Evolutionary conservation across 2,329 filamentous ascomycete genomes (phyloP), one percentile per base, ranked within the genome.

Genomic region (Thermoascus crustaceus): DNA sequence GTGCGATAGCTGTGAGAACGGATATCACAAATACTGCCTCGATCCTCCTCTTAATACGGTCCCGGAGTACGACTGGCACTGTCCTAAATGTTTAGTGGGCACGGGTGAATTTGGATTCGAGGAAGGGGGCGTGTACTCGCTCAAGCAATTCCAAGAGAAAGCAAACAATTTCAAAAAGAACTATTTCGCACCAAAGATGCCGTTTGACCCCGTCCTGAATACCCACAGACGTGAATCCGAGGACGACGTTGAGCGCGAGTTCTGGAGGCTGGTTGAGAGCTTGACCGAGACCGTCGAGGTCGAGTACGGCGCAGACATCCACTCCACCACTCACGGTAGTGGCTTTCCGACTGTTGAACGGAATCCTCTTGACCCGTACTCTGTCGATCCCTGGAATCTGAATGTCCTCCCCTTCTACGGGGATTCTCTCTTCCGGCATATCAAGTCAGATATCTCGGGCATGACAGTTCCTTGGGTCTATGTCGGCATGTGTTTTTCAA

Each of bases 381-480:
- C 89, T 1, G 82, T 80, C 1, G 86, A 96, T 60, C 83, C 85
- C 0, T 98, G 91, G 91, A 98, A 98, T 49, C 69, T 98, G 37
- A 98, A 94, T 51, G 80, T 94, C 30, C 72, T 96, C 41, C 91
- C 91, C 0, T 78, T 96, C 34, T 81, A 94, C 46, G 78, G 82
- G 1, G 89, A 96, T 34, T 95, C 88, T 31, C 69, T 98, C 1
- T 98, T 98, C 67, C 78, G 89, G 32, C 85, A 98, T 50, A 96
- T 98, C 69, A 96, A 96, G 59, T 86, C 89, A 0, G 91, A 98
- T 54, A 93, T 98, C 35, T 96, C 91, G 2, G 91, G 91, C 23
- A 98, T 98, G 91, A 98, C 91, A 0, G 89, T 98, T 5, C 91
- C 91, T 0, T 98, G 91, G 91, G 78, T 98, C 3, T 98, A 98